phyloP scores from a whole-genome alignment of 768 basidiomycete genomes.

The Mycena galericulata region DNA sequence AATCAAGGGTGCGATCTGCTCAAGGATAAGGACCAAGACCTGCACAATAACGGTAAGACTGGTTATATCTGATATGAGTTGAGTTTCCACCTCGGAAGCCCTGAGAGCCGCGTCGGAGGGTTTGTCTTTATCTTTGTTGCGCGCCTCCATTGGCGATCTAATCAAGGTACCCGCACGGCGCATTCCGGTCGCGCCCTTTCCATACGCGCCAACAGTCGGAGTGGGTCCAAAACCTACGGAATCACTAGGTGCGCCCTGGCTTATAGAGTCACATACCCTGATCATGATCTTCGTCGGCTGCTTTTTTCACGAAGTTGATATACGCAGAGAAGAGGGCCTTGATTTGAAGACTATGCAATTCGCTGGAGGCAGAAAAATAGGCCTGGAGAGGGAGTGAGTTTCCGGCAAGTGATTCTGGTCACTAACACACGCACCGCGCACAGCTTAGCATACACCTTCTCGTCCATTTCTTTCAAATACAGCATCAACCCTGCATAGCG shows the following conservation, averaged over 20 bases:
- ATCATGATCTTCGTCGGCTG: constrained; percentile 78
- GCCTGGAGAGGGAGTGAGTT: constrained; percentile 61
- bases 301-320: constrained; percentile 70
- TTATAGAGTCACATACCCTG: constrained; percentile 61
- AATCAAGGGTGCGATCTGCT: constrained; percentile 81
- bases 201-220: constrained; percentile 50
- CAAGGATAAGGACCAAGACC: constrained; percentile 65
- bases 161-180: constrained; percentile 88
- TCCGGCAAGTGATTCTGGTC: neutral
- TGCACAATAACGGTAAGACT: neutral
- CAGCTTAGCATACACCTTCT: constrained; percentile 85
- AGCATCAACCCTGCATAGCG: constrained; percentile 91
- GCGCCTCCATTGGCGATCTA: constrained; percentile 77
- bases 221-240: constrained; percentile 59
- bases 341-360: constrained; percentile 85
- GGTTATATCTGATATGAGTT: neutral
- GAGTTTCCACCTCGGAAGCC: constrained; percentile 73
- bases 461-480: constrained; percentile 97
- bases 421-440: constrained; percentile 76
- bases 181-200: constrained; percentile 70
- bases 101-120: constrained; percentile 68
- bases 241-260: neutral
- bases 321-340: constrained; percentile 75
- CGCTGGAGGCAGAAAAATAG: constrained; percentile 90
- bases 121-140: constrained; percentile 71